Conservation (phyloP, 306 rosid species). For the Rosa chinensis region DNA sequence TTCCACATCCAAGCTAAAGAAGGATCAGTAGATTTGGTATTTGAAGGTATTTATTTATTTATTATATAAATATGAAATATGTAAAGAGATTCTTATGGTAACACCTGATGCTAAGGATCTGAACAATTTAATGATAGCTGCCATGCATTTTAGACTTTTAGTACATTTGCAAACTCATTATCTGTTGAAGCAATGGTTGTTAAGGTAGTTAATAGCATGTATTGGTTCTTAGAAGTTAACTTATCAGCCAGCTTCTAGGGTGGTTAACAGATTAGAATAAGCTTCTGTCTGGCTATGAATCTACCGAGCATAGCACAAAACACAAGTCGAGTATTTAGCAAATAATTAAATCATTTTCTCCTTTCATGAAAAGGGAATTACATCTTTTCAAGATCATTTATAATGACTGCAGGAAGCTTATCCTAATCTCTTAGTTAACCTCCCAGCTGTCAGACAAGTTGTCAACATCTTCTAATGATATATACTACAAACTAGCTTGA, state of each 20-base stretch:
- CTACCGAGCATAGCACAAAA: neutral
- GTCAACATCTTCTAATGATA: neutral
- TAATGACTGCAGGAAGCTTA: neutral
- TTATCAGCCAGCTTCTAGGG: neutral
- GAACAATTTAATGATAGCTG: neutral
- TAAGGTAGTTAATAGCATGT: neutral
- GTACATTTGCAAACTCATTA: neutral
- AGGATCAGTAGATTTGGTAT: constrained; percentile 50
- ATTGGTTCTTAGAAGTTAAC: neutral
- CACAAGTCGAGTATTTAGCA: neutral
- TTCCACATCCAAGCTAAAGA: constrained; percentile 56
- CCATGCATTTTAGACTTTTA: neutral
- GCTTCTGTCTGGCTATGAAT: neutral
- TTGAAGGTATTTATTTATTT: neutral
- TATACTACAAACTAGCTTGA: neutral
- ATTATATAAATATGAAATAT: neutral
- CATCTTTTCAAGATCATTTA: neutral
- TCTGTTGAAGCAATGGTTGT: neutral
- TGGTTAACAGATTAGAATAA: neutral
- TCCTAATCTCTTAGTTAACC: neutral
- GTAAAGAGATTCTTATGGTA: neutral
- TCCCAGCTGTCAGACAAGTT: neutral
- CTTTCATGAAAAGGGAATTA: neutral
- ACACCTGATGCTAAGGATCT: neutral
- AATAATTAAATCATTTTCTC: neutral